These are phyloP conservation scores for Iberis amara DNA, from an alignment of 441 rosid genomes.

Conservation along the genomic window DNA sequence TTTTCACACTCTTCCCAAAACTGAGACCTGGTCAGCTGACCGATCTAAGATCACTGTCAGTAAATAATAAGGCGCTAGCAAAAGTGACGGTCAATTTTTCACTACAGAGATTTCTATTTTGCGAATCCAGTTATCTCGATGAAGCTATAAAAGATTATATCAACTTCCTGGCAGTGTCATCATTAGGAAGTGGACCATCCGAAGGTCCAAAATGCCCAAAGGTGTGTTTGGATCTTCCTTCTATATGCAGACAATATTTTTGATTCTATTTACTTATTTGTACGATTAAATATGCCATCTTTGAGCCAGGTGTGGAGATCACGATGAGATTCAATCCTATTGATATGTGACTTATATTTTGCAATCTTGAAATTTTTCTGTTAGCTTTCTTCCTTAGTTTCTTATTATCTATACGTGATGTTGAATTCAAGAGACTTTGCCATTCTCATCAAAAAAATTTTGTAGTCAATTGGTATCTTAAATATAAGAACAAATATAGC, in stretches of 20 bases:
- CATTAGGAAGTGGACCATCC: conserved; percentile 35
- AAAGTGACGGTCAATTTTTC: conserved; percentile 58
- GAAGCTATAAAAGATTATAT: conserved; percentile 54
- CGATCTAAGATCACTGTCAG: conserved; percentile 81
- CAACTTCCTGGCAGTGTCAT: conserved; percentile 38
- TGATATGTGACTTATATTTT: not conserved
- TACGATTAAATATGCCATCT: not conserved
- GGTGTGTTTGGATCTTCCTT: conserved; percentile 40
- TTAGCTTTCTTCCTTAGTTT: conserved; percentile 4
- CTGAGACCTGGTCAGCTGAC: conserved; percentile 94
- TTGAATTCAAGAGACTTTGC: not conserved
- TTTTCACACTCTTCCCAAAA: conserved; percentile 72
- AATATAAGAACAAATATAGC: not conserved
- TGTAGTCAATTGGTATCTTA: not conserved
- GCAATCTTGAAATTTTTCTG: too few relatives aligned
- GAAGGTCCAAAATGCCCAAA: conserved; percentile 85
- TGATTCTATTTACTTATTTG: not conserved
- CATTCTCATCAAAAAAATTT: not conserved
- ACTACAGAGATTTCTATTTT: conserved; percentile 55
- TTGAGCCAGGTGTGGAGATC: not conserved
- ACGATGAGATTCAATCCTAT: conserved; percentile 11
- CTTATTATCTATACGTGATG: not conserved
- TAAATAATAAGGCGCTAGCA: conserved; percentile 80
- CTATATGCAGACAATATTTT: conserved; percentile 3
- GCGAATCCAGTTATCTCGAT: conserved; percentile 56